Evolutionary conservation across 2,329 filamentous ascomycete genomes (phyloP).

Genomic region (Rachicladosporium sp.): DNA sequence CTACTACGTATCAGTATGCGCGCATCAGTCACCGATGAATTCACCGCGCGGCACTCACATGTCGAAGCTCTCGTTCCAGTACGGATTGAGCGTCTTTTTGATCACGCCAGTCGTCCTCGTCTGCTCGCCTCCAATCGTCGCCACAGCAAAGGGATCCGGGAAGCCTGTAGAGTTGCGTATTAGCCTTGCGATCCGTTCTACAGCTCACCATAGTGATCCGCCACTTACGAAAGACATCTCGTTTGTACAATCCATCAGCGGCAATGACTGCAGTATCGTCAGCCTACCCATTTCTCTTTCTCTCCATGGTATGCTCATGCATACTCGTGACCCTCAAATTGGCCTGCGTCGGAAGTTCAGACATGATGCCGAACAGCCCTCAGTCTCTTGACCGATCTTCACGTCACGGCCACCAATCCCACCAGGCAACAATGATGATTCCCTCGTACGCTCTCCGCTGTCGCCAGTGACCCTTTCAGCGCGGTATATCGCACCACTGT

Average conservation of each 20-base stretch:
- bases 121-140: slow-evolving; percentile 93
- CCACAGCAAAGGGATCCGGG: slow-evolving; percentile 93
- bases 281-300: slow-evolving; percentile 5
- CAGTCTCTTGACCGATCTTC: too few relatives aligned
- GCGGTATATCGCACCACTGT: too few relatives aligned
- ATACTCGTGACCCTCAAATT: slow-evolving; percentile 91
- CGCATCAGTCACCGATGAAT: slow-evolving; percentile 2
- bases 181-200: slow-evolving; percentile 5
- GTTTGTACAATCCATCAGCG: slow-evolving; percentile 94
- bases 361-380: too few relatives aligned
- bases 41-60: slow-evolving; percentile 48
- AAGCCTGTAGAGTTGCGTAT: slow-evolving; percentile 51
- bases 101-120: slow-evolving; percentile 96
- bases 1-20: slow-evolving; percentile 35
- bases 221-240: slow-evolving; percentile 92
- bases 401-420: too few relatives aligned
- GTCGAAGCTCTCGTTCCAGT: slow-evolving; percentile 99
- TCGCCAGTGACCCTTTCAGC: too few relatives aligned
- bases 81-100: slow-evolving; percentile 96
- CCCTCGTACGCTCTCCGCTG: too few relatives aligned
- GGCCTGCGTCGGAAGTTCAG: slow-evolving; percentile 42
- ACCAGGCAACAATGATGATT: too few relatives aligned
- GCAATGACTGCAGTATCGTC: slow-evolving; percentile 64
- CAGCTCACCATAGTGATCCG: slow-evolving; percentile 2
- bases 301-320: slow-evolving; percentile 19